Evolutionary conservation across 23 red algal species (phyloP), one percentile per base, ranked within the genome.

Genomic region (Cyanidioschyzon merolae): DNA sequence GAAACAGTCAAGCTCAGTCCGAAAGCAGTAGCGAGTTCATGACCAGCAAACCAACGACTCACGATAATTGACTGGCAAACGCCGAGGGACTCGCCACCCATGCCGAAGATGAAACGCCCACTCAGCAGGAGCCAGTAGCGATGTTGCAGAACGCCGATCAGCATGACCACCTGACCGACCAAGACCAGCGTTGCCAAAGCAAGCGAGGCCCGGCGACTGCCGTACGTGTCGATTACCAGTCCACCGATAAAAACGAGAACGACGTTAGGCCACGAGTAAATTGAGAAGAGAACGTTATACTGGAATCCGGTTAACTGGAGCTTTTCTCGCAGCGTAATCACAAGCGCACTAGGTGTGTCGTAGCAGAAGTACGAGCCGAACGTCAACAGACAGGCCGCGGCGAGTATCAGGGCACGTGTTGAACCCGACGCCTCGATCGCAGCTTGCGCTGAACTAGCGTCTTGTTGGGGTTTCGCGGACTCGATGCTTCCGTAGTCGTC

Each of bases 301-400:
- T 59, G 71, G 2, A 77, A 67, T 1, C 24, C 16, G 38, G 81
- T 36, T 26, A 84, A 63, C 18, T 84, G 59, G 0, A 84, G 1
- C 16, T 58, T 27, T 27, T 50, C 81, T 7, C n/a, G 18, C 16
- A 84, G 7, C 34, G 3, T 7, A 29, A 39, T 78, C 17, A 75
- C 81, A 2, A 78, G 38, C 21, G 81, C 81, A 1, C 81, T 68
- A 12, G 81, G 81, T 36, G 75, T 78, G 67, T 84, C 81, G 34
- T 76, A 84, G 25, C 81, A 77, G 27, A 84, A 84, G 41, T 84
- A 84, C 7, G 50, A 59, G 41, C 81, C 81, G 76, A 84, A 84
- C 1, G 81, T 84, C 34, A 84, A 39, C 68, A 84, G 25, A 50
- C 81, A 84, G 15, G 40, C 51, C 29, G 32, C 15, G 24, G 75